Evolutionary conservation across 1,284 basidiomycete species (phyloP).

Genomic region (Pholiota adiposa): DNA sequence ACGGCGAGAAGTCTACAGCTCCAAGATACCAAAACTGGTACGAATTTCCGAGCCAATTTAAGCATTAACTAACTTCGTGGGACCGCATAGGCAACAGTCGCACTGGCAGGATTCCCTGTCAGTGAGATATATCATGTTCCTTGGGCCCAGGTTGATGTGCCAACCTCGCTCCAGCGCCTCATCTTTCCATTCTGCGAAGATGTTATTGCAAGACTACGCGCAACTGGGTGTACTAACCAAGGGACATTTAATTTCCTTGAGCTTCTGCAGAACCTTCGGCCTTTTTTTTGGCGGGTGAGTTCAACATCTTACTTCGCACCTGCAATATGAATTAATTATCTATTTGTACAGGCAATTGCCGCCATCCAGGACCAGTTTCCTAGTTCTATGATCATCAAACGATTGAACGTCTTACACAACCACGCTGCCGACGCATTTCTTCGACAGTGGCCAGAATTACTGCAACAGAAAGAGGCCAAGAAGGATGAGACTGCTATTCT

Average conservation of each 20-base stretch:
- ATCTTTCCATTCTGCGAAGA: conserved; percentile 16
- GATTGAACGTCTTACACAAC: neutral
- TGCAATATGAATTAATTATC: neutral
- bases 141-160: conserved; percentile 12
- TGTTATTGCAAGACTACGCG: conserved; percentile 7
- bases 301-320: neutral
- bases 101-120: conserved; percentile 15
- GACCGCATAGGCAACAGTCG: conserved; percentile 6
- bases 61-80: no score
- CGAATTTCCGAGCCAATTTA: neutral
- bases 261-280: conserved; percentile 13
- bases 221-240: conserved; percentile 9
- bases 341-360: conserved; percentile 6
- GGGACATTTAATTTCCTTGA: conserved; percentile 16
- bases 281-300: conserved; percentile 16
- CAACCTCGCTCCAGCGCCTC: neutral
- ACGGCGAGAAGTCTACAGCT: conserved; percentile 11
- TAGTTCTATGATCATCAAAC: neutral
- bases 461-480: neutral
- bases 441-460: conserved; percentile 3
- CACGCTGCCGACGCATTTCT: neutral
- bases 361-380: conserved; percentile 7
- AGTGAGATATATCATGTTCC: conserved; percentile 15
- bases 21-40: conserved; percentile 16
- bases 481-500: neutral